Conservation (phyloP, 139 green algal genomes). For the Chlorella sp. region DNA sequence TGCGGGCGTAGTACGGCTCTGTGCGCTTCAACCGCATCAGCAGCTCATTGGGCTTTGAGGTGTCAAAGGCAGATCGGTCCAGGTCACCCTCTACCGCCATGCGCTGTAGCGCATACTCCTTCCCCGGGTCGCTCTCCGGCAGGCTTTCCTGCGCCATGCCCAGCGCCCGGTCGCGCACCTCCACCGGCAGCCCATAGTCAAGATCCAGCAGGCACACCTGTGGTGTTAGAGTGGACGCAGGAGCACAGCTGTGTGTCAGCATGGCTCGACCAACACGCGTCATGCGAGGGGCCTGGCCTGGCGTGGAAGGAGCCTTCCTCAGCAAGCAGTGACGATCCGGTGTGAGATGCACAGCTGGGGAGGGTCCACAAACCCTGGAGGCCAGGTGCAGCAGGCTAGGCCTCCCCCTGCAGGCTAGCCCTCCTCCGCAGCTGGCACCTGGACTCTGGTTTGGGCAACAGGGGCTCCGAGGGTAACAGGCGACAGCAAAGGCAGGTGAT, state of each 20-base stretch:
- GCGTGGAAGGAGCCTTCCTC: too few relatives aligned
- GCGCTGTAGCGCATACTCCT: slow-evolving; percentile 86
- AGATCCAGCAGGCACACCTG: slow-evolving; percentile 98
- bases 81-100: slow-evolving; percentile 47
- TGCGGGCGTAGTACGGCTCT: slow-evolving; percentile 97
- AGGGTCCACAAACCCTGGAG: not conserved
- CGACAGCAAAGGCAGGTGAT: too few relatives aligned
- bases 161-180: slow-evolving; percentile 88
- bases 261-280: too few relatives aligned
- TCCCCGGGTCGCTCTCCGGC: slow-evolving; percentile 86
- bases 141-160: slow-evolving; percentile 81
- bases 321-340: too few relatives aligned
- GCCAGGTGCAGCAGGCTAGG: not conserved
- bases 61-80: slow-evolving; percentile 36
- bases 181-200: slow-evolving; percentile 94
- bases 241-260: not conserved
- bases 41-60: slow-evolving; percentile 70
- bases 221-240: not conserved
- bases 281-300: too few relatives aligned
- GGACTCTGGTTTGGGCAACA: too few relatives aligned
- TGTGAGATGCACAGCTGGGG: too few relatives aligned
- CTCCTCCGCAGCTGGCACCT: too few relatives aligned
- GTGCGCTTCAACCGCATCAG: slow-evolving; percentile 88
- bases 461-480: too few relatives aligned
- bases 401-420: too few relatives aligned